Evolutionary conservation across 2,329 filamentous ascomycete species (phyloP).

Genomic region (Coccinonectria pachysandricola): DNA sequence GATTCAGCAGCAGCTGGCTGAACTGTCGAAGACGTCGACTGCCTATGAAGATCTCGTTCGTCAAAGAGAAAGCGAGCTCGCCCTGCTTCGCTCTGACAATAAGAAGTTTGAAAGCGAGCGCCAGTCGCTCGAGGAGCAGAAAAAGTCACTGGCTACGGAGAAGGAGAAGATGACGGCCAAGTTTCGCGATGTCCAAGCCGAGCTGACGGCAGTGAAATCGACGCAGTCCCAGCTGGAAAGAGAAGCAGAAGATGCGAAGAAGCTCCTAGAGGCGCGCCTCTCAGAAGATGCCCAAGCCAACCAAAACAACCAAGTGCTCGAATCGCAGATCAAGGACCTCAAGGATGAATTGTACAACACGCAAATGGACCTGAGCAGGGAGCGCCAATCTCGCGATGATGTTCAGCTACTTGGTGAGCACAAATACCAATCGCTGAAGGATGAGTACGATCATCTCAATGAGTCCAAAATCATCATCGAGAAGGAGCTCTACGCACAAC

Average conservation of each 20-base stretch:
- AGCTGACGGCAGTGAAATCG: constrained; percentile 75
- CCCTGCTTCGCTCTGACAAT: constrained; percentile 73
- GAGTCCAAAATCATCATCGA: constrained; percentile 96
- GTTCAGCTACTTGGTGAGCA: constrained; percentile 85
- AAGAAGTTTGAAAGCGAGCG: constrained; percentile 76
- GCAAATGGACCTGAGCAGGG: constrained; percentile 80
- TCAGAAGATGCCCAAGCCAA: constrained; percentile 81
- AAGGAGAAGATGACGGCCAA: constrained; percentile 69
- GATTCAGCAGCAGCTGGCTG: constrained; percentile 73
- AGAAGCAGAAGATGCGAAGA: constrained; percentile 81
- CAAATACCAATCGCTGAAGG: constrained; percentile 70
- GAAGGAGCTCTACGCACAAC: constrained; percentile 93
- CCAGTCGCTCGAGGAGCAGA: constrained; percentile 68
- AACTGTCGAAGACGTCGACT: constrained; percentile 83
- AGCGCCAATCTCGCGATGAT: constrained; percentile 88
- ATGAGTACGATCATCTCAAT: constrained; percentile 78
- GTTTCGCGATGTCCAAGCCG: constrained; percentile 76
- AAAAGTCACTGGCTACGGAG: constrained; percentile 56
- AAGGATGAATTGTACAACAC: constrained; percentile 77
- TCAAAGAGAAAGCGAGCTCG: constrained; percentile 87
- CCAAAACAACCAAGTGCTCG: constrained; percentile 71
- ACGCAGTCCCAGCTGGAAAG: constrained; percentile 77
- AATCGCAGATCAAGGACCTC: constrained; percentile 77
- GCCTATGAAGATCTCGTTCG: constrained; percentile 91
- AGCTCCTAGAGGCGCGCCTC: constrained; percentile 74